These are phyloP conservation scores for Cafeteria roenbergensis DNA, from an alignment of 108 stramenopile genomes.

Conservation along the genomic window DNA sequence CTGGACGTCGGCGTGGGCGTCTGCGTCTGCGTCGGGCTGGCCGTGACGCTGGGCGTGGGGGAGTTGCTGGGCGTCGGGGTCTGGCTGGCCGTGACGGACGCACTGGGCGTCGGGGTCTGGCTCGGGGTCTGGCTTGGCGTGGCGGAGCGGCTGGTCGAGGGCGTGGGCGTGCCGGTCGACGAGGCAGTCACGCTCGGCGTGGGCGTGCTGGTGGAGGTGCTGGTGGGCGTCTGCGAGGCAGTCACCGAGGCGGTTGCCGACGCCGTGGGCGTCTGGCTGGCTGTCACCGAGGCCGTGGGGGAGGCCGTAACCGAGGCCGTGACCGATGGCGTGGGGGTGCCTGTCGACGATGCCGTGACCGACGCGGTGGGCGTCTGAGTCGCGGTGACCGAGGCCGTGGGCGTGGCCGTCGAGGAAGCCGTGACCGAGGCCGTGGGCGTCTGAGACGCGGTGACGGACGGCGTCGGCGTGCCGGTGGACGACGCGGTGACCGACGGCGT, in stretches of 20 bases:
- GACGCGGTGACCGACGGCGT: background rate
- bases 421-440: background rate
- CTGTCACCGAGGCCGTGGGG: background rate
- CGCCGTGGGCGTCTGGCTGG: background rate
- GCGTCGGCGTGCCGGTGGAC: background rate
- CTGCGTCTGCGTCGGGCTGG: background rate
- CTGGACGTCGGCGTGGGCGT: background rate
- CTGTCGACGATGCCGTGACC: background rate
- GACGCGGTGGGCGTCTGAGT: no score
- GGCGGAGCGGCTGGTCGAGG: background rate
- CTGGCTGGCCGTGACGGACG: background rate
- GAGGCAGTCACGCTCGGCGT: background rate
- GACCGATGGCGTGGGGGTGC: background rate
- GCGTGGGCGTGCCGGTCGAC: background rate
- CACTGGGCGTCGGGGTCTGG: background rate
- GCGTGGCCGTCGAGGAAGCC: background rate
- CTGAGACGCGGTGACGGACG: background rate
- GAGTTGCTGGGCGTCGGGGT: background rate
- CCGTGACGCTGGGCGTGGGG: background rate
- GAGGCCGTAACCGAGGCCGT: background rate
- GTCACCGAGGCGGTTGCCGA: background rate
- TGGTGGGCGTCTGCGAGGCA: background rate
- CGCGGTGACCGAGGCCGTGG: background rate
- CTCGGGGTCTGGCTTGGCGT: background rate
- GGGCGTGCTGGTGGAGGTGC: background rate